phyloP scores from a whole-genome alignment of 805 yeast genomes.

The Cyberlindnera euphorbiae region DNA sequence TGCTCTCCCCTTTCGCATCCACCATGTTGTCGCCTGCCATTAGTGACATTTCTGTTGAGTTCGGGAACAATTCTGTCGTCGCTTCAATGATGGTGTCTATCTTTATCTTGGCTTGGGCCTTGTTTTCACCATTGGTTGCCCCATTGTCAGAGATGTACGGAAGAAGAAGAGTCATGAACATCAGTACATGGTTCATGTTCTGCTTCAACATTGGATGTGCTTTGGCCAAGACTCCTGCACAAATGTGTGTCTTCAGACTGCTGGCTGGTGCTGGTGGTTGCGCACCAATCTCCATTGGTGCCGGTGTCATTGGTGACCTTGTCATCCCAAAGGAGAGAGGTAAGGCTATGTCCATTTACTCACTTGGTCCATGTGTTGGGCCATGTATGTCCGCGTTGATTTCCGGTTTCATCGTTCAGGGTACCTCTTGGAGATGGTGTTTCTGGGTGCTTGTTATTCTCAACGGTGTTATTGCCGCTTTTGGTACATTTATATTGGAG shows the following conservation, averaged over 20 bases:
- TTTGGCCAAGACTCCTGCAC: slow-evolving; percentile 46
- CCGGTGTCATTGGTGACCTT: slow-evolving; percentile 62
- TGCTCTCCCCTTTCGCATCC: slow-evolving; percentile 58
- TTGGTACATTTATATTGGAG: slow-evolving; percentile 39
- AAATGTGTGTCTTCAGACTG: slow-evolving; percentile 54
- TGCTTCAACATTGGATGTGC: slow-evolving; percentile 57
- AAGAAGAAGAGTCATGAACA: slow-evolving; percentile 45
- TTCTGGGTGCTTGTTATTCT: slow-evolving; percentile 53
- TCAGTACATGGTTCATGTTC: slow-evolving; percentile 44
- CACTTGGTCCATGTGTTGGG: slow-evolving; percentile 48
- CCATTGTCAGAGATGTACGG: slow-evolving; percentile 61
- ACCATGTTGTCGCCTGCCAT: slow-evolving; percentile 61
- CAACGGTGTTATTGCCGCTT: slow-evolving; percentile 42
- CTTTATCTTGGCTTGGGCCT: slow-evolving; percentile 60
- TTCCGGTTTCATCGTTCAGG: slow-evolving; percentile 51
- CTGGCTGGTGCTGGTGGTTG: slow-evolving; percentile 65
- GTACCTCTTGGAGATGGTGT: slow-evolving; percentile 57
- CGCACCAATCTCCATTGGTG: slow-evolving; percentile 65
- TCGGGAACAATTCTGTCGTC: slow-evolving; percentile 38
- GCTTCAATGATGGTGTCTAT: slow-evolving; percentile 49
- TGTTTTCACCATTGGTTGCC: slow-evolving; percentile 56
- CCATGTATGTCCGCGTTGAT: slow-evolving; percentile 57
- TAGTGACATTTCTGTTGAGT: slow-evolving; percentile 39
- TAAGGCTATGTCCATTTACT: slow-evolving; percentile 50
- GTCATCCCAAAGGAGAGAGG: slow-evolving; percentile 48